Base-by-base conservation (phyloP, 805 yeast genomes). In the Wickerhamomyces ciferrii region DNA sequence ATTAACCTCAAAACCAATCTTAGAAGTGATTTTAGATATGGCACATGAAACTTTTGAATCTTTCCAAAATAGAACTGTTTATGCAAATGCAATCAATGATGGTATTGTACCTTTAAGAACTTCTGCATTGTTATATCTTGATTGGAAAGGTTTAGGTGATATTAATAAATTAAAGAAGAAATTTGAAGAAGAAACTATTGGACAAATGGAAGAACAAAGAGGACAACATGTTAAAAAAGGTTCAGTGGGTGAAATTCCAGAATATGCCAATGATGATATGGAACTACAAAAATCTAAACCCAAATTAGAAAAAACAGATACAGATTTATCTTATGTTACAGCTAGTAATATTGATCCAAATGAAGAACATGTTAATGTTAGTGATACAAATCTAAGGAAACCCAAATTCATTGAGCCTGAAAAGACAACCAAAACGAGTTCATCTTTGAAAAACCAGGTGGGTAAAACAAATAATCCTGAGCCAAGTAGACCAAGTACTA, bases 71-170 rank as follows among this genome's bases (percentile, higher is more conserved):
- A 69, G 96, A 56, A 85, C 92, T 0, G 63, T 84, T 2, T 87
- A 87, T 61, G 90, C 92, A 1, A 87, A 87, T 61, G 81, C 83
- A 0, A 64, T 81, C 5, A 83, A 87, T 60, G 96, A 87, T 65
- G 96, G 94, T 2, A 83, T 87, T 35, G 95, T 87, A 0, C 94
- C 95, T 0, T 68, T 87, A 45, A 72, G 91, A 47, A 84, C 94
- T 0, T 75, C 89, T 0, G 82, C 89, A 0, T 60, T 87, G 44
- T 64, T 87, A 23, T 87, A 76, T 58, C 53, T 87, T 25, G 92
- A 87, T 59, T 84, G 62, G 62, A 53, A 55, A 36, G 56, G 57
- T 2, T 35, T 58, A 51, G 15, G 11, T 44, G 48, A 7, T 46
- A 50, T 11, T 51, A 53, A 1, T 39, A 52, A 6, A 37, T 48